phyloP scores from a whole-genome alignment of 1,284 basidiomycete species.

The Ceratobasidium sp. region DNA sequence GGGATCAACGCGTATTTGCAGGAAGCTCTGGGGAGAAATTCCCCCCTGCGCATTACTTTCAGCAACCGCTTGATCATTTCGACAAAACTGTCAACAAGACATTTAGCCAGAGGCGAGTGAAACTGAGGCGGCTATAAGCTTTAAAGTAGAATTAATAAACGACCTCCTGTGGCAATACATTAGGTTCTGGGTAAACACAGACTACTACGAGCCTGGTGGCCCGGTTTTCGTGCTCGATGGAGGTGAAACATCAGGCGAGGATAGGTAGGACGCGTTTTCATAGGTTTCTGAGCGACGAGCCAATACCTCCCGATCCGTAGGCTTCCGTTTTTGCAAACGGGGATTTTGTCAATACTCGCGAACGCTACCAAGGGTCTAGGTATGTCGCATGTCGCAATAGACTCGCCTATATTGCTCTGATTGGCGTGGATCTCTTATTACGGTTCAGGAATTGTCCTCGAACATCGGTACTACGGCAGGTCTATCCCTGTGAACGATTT shows the following conservation, averaged over 20 bases:
- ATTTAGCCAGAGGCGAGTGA: constrained; percentile 70
- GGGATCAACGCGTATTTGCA: constrained; percentile 22
- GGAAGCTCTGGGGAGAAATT: constrained; percentile 45
- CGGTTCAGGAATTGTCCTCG: constrained; percentile 80
- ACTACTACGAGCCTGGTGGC: constrained; percentile 81
- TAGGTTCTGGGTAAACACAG: constrained; percentile 88
- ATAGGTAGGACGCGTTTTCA: constrained; percentile 65
- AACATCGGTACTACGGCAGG: constrained; percentile 88
- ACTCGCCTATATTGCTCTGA: constrained; percentile 64
- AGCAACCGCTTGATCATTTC: constrained; percentile 89
- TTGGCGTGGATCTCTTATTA: constrained; percentile 1
- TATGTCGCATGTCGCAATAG: constrained; percentile 67
- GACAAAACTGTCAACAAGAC: constrained; percentile 64
- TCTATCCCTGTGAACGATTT: constrained; percentile 80
- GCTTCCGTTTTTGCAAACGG: constrained; percentile 59
- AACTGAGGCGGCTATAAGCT: background rate
- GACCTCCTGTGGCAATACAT: constrained; percentile 44
- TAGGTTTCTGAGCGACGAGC: background rate
- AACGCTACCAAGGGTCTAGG: constrained; percentile 82
- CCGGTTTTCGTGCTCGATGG: constrained; percentile 88
- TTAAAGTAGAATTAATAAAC: constrained; percentile 29
- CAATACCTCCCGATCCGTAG: constrained; percentile 59
- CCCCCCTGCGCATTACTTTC: constrained; percentile 70
- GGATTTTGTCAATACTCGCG: constrained; percentile 64
- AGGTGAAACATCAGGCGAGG: constrained; percentile 85